Conservation (phyloP, 2,329 filamentous ascomycete species). For the Fusarium sp. region DNA sequence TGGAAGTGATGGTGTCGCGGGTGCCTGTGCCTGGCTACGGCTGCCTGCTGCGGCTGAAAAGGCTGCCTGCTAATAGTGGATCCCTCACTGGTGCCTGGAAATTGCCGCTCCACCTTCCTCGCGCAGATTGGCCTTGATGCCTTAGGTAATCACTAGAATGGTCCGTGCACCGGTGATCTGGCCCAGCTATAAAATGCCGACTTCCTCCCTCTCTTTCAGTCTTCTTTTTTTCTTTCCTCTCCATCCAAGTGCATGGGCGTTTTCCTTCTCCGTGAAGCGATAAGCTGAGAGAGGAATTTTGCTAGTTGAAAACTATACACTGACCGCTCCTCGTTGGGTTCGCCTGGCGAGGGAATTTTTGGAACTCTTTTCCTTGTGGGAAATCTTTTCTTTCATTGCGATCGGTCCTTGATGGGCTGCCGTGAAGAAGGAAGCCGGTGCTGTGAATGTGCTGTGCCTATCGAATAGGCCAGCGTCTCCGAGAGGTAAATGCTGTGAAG, state of each 20-base stretch:
- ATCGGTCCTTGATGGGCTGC: conserved; percentile 50
- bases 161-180: conserved; percentile 40
- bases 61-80: conserved; percentile 1
- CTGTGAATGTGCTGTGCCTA: background rate
- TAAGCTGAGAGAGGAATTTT: conserved; percentile 84
- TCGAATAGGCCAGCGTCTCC: background rate
- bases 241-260: conserved; percentile 77
- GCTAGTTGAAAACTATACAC: conserved; percentile 88
- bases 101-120: conserved; percentile 13
- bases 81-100: conserved; percentile 38
- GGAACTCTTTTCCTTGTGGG: conserved; percentile 57
- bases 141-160: conserved; percentile 39
- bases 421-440: conserved; percentile 57
- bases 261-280: conserved; percentile 72
- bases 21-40: background rate
- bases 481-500: too few relatives aligned
- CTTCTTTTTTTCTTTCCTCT: conserved; percentile 61
- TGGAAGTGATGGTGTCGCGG: conserved; percentile 2
- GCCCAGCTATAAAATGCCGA: conserved; percentile 53
- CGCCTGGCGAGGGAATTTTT: conserved; percentile 80
- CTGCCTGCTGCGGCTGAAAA: conserved; percentile 20
- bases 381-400: conserved; percentile 59
- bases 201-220: conserved; percentile 46
- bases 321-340: conserved; percentile 78
- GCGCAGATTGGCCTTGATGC: conserved; percentile 20